Percentiles rank a stretch among this genome's conserved stretches.
Evolutionary conservation across 1,284 basidiomycete species (phyloP).

Genomic region (Fomes fomentarius): DNA sequence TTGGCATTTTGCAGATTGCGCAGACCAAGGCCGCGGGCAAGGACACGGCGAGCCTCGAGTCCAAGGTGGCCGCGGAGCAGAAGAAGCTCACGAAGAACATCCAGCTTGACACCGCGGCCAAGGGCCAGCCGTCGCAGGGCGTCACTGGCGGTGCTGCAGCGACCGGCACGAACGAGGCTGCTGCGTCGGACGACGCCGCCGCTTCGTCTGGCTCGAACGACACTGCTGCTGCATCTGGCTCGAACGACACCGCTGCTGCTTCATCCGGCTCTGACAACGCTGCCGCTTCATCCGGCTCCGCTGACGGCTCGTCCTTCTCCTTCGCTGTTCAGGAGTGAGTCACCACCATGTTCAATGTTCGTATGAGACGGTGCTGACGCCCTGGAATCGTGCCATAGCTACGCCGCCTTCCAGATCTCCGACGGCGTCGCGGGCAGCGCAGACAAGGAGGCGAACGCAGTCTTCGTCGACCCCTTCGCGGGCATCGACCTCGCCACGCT

Average conservation of each 20-base stretch:
- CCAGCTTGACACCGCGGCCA: conserved; percentile 36
- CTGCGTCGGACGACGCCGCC: background rate
- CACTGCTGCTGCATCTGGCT: background rate
- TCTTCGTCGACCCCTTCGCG: conserved; percentile 46
- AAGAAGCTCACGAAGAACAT: conserved; percentile 43
- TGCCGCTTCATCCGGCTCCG: background rate
- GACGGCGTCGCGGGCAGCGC: conserved; percentile 46
- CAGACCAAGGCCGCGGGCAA: conserved; percentile 40
- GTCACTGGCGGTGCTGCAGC: conserved; percentile 24
- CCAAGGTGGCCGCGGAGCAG: conserved; percentile 36
- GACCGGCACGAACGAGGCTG: conserved; percentile 12
- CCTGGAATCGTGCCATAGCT: conserved; percentile 28
- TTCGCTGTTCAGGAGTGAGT: conserved; percentile 23
- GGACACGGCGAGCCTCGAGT: conserved; percentile 35
- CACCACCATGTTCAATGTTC: background rate
- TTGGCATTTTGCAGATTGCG: conserved; percentile 37
- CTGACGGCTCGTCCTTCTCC: conserved; percentile 12
- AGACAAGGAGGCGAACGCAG: conserved; percentile 43
- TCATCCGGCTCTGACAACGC: conserved; percentile 2
- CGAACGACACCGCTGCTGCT: conserved; percentile 1
- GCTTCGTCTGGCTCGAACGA: background rate
- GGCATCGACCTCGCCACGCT: conserved; percentile 41
- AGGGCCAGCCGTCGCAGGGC: conserved; percentile 38
- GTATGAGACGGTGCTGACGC: background rate
- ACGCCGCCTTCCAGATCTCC: conserved; percentile 51